Evolutionary conservation across 169 alveolate genomes (phyloP).

Genomic region (Plasmodium fragile): DNA sequence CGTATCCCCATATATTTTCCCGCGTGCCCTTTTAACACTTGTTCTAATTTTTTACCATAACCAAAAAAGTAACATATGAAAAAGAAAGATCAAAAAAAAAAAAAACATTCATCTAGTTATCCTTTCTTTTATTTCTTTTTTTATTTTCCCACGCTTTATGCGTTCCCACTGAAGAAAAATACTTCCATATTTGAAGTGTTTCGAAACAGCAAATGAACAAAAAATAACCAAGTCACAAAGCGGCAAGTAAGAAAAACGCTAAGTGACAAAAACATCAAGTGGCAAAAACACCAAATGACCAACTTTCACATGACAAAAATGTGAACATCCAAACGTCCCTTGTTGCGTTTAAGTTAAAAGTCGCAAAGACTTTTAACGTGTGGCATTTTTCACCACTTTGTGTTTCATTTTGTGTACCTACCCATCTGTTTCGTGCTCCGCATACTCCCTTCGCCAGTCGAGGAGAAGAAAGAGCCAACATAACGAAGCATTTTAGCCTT

Average conservation of each 20-base stretch:
- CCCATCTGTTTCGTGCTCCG: neutral
- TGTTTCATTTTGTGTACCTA: neutral
- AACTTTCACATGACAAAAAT: neutral
- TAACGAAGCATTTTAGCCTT: neutral
- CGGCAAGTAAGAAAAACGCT: neutral
- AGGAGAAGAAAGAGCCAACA: neutral
- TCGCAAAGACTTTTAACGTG: neutral
- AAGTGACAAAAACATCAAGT: neutral
- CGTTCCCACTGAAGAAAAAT: neutral
- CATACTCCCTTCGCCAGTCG: neutral
- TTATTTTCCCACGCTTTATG: neutral
- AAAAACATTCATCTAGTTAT: neutral
- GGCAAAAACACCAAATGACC: neutral
- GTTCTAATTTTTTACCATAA: slow-evolving; percentile 1
- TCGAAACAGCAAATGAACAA: neutral
- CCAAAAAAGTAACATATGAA: neutral
- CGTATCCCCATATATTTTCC: neutral
- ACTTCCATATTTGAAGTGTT: neutral
- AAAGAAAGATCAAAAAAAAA: neutral
- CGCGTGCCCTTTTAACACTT: neutral
- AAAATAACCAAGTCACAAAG: neutral
- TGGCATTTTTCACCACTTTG: neutral
- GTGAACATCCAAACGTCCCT: neutral
- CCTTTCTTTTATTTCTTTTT: neutral
- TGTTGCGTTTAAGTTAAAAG: neutral